Evolutionary conservation across 768 basidiomycete species (phyloP).

Genomic region (Obba rivulosa): DNA sequence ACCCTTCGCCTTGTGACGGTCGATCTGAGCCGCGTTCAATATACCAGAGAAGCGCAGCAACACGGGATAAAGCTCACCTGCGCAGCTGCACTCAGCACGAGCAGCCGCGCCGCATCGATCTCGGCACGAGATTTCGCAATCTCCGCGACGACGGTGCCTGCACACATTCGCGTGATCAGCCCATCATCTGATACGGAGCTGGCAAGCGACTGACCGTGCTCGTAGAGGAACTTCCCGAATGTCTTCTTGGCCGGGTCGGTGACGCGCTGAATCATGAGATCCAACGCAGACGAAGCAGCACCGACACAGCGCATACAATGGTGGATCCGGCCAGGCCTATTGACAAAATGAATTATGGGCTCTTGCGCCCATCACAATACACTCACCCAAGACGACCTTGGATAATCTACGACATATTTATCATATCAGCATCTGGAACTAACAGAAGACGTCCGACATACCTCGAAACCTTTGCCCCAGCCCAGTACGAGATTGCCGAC

Average conservation of each 20-base stretch:
- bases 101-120: slow-evolving; percentile 80
- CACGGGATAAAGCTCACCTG: slow-evolving; percentile 43
- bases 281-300: slow-evolving; percentile 75
- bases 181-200: not conserved
- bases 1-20: slow-evolving; percentile 86
- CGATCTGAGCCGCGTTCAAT: slow-evolving; percentile 52
- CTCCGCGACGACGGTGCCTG: slow-evolving; percentile 84
- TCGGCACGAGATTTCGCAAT: slow-evolving; percentile 92
- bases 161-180: not conserved
- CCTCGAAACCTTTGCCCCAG: slow-evolving; percentile 95
- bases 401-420: slow-evolving; percentile 53
- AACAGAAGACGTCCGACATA: slow-evolving; percentile 19
- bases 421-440: not conserved
- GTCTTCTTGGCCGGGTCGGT: slow-evolving; percentile 91
- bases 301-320: slow-evolving; percentile 99
- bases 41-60: too few species aligned
- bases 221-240: slow-evolving; percentile 86
- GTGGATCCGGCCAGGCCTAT: slow-evolving; percentile 89
- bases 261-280: slow-evolving; percentile 84
- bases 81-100: slow-evolving; percentile 88
- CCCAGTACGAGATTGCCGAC: slow-evolving; percentile 79
- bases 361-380: not conserved
- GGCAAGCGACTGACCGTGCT: slow-evolving; percentile 63
- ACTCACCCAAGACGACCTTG: slow-evolving; percentile 91
- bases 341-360: not conserved